Conservation (phyloP, 257 asterid genomes). For the Oldenlandia corymbosa region DNA sequence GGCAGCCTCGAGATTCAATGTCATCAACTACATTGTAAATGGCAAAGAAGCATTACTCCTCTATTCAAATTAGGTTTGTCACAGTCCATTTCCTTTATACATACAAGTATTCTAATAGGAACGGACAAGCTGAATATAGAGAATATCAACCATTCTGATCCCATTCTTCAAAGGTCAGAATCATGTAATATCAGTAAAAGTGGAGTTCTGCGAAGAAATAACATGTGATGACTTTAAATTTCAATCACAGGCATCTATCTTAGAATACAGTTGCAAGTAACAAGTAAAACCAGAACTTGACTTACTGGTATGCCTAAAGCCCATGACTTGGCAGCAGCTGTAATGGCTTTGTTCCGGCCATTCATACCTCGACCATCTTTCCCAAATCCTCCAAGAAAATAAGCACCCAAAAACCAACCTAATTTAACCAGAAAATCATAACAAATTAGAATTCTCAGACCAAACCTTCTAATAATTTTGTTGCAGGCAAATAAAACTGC, state of each 20-base stretch:
- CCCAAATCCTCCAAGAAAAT: conserved; percentile 84
- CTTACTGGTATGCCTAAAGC: conserved; percentile 62
- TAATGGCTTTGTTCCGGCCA: conserved; percentile 55
- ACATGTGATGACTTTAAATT: too few species aligned
- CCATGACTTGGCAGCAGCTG: conserved; percentile 86
- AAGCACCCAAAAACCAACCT: conserved; percentile 97
- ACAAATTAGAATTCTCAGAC: conserved; percentile 2
- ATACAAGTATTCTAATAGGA: background rate
- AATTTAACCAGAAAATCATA: conserved; percentile 14
- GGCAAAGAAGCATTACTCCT: background rate
- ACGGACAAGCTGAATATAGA: background rate
- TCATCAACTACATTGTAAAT: too few species aligned
- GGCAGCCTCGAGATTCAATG: background rate
- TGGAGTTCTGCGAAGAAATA: background rate
- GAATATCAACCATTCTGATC: background rate
- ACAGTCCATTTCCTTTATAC: background rate
- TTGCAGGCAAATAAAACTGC: background rate
- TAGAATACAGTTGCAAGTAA: conserved; percentile 1
- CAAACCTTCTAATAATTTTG: background rate
- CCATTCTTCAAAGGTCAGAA: background rate
- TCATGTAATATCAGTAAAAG: background rate
- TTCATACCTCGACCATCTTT: conserved; percentile 84
- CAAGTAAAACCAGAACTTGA: background rate
- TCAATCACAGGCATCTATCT: background rate
- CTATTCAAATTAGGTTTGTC: background rate